Percentiles rank a stretch among this genome's conserved stretches.
Evolutionary conservation across 495 filamentous ascomycete genomes (phyloP).

Genomic region (Clohesyomyces aquaticus): DNA sequence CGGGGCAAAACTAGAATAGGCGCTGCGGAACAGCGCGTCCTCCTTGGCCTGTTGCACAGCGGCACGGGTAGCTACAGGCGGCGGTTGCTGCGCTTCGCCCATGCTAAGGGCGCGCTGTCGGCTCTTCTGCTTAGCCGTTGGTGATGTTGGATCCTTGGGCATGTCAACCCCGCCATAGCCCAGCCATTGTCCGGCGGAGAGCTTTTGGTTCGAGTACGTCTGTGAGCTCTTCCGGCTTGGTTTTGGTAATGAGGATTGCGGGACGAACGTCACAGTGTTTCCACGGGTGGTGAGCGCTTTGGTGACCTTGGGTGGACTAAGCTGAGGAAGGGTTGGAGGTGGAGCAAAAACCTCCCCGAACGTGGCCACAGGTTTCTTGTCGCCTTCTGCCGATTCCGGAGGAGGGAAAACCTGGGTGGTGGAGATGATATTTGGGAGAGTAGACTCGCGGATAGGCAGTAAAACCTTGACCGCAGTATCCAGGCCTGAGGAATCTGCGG

Average conservation of each 20-base stretch:
- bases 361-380: conserved; percentile 57
- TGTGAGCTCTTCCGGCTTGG: conserved; percentile 58
- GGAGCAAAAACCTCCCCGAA: conserved; percentile 82
- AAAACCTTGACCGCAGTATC: conserved; percentile 49
- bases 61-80: conserved; percentile 47
- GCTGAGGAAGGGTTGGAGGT: conserved; percentile 63
- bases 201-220: conserved; percentile 52
- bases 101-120: conserved; percentile 72
- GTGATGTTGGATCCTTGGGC: conserved; percentile 60
- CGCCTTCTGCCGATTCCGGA: conserved; percentile 44
- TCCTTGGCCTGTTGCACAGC: conserved; percentile 65
- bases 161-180: conserved; percentile 59
- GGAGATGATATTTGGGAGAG: conserved; percentile 73
- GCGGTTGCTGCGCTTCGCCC: conserved; percentile 61
- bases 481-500: conserved; percentile 38
- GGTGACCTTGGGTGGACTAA: conserved; percentile 73
- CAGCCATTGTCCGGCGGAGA: conserved; percentile 68
- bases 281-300: conserved; percentile 64
- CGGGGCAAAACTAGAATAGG: conserved; percentile 87
- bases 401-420: conserved; percentile 69
- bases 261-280: conserved; percentile 60
- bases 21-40: conserved; percentile 76
- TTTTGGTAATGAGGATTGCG: conserved; percentile 56
- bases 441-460: conserved; percentile 61
- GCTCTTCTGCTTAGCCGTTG: conserved; percentile 66